Evolutionary conservation across 2,329 filamentous ascomycete genomes (phyloP), one percentile per base, ranked within the genome.

Genomic region (Scorias spongiosa): DNA sequence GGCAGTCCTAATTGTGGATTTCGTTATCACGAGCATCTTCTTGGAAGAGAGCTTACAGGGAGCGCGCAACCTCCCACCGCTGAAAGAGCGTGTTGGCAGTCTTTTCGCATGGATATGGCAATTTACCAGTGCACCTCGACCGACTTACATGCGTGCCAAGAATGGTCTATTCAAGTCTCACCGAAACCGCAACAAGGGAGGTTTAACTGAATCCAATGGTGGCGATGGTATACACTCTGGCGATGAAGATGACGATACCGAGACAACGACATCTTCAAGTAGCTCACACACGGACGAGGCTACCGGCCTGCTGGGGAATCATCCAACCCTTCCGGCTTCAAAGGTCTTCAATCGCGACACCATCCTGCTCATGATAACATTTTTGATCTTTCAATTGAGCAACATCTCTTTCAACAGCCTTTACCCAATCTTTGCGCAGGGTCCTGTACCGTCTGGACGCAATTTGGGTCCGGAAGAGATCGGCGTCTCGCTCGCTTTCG

Each of bases 391-490:
- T 58, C 88, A 95, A 56, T 72, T 98, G 5, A 80, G 84, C 48
- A 96, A 96, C 61, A 86, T 95, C 51, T 87, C 86, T 2, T 98
- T 88, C 72, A 95, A 94, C 63, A 89, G 85, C 14, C 69, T 98
- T 0, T 98, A 93, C 55, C 91, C 91, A 1, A 89, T 96, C 43
- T 98, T 96, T 54, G 84, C 81, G 1, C 80, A 88, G 44, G 78
- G 82, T 0, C 63, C 74, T 1, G 70, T 78, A 0, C 91, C 91
- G 0, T 80, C 80, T 0, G 91, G 91, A 14, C 81, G 91, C 36
- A 70, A 72, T 1, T 69, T 96, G 2, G 74, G 74, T 0, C 85
- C 89, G 0, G 74, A 78, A 45, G 85, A 84, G 47, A 94, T 96
- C 39, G 91, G 91, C 0, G 64, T 94, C 14, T 84, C 83, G 1